Evolutionary conservation across 305 asterid species (phyloP).

Genomic region (Fraxinus greggii): DNA sequence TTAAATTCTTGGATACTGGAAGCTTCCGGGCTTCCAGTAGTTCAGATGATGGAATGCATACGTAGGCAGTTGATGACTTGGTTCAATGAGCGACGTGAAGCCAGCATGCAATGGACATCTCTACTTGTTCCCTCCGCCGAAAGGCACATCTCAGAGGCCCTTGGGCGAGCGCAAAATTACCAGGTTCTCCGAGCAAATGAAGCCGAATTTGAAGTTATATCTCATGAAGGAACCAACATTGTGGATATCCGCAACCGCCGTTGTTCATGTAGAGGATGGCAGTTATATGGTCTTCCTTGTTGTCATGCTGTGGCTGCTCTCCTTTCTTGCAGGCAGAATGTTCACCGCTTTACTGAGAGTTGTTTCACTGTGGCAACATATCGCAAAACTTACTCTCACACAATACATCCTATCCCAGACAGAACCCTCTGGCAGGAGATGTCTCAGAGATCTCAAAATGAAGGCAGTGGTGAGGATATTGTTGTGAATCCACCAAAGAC

Average conservation of each 20-base stretch:
- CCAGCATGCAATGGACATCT: slow-evolving; percentile 65
- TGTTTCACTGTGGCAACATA: slow-evolving; percentile 62
- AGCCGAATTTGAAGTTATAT: slow-evolving; percentile 60
- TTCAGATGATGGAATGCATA: slow-evolving; percentile 75
- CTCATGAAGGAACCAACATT: slow-evolving; percentile 49
- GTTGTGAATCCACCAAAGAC: slow-evolving; percentile 64
- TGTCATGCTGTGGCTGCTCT: slow-evolving; percentile 74
- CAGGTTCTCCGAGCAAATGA: slow-evolving; percentile 63
- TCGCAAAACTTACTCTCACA: slow-evolving; percentile 57
- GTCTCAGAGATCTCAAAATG: slow-evolving; percentile 29
- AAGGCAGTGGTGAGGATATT: slow-evolving; percentile 23
- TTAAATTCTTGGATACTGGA: slow-evolving; percentile 56
- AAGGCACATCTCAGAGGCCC: slow-evolving; percentile 55
- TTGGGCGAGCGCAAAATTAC: slow-evolving; percentile 47
- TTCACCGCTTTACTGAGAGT: slow-evolving; percentile 62
- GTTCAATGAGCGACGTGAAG: slow-evolving; percentile 67
- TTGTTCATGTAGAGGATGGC: slow-evolving; percentile 67
- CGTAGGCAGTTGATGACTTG: slow-evolving; percentile 71
- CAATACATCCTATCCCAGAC: slow-evolving; percentile 69
- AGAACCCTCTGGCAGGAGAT: slow-evolving; percentile 52
- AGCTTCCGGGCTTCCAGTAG: slow-evolving; percentile 66
- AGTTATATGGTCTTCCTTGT: slow-evolving; percentile 61
- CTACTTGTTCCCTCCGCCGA: slow-evolving; percentile 61
- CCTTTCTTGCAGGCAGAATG: slow-evolving; percentile 66
- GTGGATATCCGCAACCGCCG: slow-evolving; percentile 57